Evolutionary conservation across 768 basidiomycete genomes (phyloP).

Genomic region (Trametes meyenii): DNA sequence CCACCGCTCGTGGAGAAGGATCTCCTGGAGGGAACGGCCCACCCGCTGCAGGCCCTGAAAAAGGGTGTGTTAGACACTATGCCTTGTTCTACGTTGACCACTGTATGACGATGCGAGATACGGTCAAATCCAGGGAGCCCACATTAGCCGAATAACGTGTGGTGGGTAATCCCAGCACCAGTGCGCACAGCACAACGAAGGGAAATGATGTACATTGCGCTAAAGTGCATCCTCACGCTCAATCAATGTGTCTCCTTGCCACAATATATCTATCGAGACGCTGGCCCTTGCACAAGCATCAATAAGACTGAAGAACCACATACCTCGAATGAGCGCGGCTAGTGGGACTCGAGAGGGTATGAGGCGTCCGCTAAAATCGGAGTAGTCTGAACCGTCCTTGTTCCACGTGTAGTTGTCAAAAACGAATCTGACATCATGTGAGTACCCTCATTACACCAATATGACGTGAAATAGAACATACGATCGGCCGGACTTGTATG

Average conservation of each 20-base stretch:
- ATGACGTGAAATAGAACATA: conserved; percentile 35
- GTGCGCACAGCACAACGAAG: too few species aligned
- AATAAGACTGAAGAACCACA: conserved; percentile 12
- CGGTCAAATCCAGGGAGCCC: too few species aligned
- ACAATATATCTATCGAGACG: background rate
- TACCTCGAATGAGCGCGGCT: conserved; percentile 55
- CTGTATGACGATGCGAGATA: too few species aligned
- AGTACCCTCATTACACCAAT: background rate
- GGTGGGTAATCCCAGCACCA: too few species aligned
- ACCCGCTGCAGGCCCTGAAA: conserved; percentile 47
- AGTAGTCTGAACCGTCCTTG: conserved; percentile 43
- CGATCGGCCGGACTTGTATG: conserved; percentile 50
- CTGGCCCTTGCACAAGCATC: background rate
- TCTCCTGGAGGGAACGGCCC: conserved; percentile 40
- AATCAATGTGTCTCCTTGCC: too few species aligned
- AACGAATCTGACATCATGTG: conserved; percentile 41
- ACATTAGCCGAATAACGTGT: too few species aligned
- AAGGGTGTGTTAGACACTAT: too few species aligned
- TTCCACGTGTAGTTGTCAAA: conserved; percentile 65
- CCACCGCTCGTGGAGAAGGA: conserved; percentile 47
- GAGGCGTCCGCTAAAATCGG: conserved; percentile 49
- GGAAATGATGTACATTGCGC: too few species aligned
- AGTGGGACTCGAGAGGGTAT: conserved; percentile 60
- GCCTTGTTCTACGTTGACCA: too few species aligned
- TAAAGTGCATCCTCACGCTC: too few species aligned